Base-by-base conservation (phyloP, 257 asterid genomes). In the Agastache rugosa region DNA sequence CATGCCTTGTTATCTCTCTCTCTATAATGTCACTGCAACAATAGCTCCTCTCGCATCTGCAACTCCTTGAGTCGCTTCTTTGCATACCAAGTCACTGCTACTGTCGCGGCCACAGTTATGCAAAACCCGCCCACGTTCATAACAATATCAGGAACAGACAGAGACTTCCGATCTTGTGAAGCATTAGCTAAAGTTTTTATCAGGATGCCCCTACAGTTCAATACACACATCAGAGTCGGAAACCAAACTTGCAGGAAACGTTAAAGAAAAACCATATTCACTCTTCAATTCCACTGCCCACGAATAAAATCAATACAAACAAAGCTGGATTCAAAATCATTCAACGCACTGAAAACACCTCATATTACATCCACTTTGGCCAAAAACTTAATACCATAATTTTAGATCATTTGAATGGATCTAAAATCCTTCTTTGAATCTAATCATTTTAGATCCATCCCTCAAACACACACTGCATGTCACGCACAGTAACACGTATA, bases 121-220 rank as follows among this genome's bases (percentile, higher is more conserved):
- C 90, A 72, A 73, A 92, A 92, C 48, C 98, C 96, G 11, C 82
- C 11, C 17, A 85, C 88, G 44, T 87, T 89, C 70, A 90, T 79
- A 66, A 84, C 72, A 23, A 90, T 87, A 80, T 90, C 88, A 25
- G 84, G 64, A 61, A 78, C 85, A 20, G 96, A 82, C 39, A 90
- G 68, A 34, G 85, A 50, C 19, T 67, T 83, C 48, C 67, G 80
- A 64, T 87, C 92, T 23, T 79, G 79, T 8, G 98, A 90, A 63
- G 94, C 98, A 77, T 90, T 85, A 2, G 97, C 98, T 55, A 92
- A 78, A 2, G 98, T 83, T 80, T 85, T 85, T 63, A 92, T 87
- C 67, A 92, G 78, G 59, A 90, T 85, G 65, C 98, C 98, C 74
- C 98, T 92, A 68, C 85, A 81, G 31, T 59, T 63, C 29, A 74